Evolutionary conservation across 768 basidiomycete species (phyloP).

Genomic region (Trametes cinnabarina): DNA sequence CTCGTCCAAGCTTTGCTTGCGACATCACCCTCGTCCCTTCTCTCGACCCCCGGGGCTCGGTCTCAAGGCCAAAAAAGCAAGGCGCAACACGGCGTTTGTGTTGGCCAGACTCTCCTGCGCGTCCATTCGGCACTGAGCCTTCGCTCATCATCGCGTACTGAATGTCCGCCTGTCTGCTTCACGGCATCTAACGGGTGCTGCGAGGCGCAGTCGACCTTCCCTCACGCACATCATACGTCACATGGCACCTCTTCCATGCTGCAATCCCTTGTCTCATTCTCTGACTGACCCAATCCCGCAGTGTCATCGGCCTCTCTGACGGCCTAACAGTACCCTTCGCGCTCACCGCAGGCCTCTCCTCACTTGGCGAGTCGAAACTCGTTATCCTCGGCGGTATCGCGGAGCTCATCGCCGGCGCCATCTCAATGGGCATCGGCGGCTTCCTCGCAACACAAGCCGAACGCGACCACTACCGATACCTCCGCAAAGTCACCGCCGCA

Average conservation of each 20-base stretch:
- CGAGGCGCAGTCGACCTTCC: not conserved
- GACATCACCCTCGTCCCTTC: not conserved
- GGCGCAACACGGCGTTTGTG: not conserved
- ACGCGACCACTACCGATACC: conserved; percentile 89
- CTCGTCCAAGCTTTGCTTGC: too few species aligned
- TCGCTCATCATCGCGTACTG: not conserved
- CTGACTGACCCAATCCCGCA: conserved; percentile 30
- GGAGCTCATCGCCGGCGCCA: conserved; percentile 93
- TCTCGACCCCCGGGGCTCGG: not conserved
- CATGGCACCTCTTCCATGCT: not conserved
- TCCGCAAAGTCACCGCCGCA: conserved; percentile 66
- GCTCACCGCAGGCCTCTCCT: conserved; percentile 83
- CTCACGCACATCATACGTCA: not conserved
- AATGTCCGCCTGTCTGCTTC: not conserved
- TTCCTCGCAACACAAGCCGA: conserved; percentile 97
- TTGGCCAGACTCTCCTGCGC: not conserved
- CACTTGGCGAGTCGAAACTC: conserved; percentile 84
- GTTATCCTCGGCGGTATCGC: conserved; percentile 94
- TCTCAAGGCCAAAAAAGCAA: not conserved
- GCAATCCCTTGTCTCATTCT: conserved; percentile 1
- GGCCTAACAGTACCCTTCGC: conserved; percentile 92
- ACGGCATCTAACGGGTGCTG: not conserved
- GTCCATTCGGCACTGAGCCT: not conserved
- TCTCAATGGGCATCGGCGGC: conserved; percentile 98
- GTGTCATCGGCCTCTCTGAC: conserved; percentile 88